A percentile compares a stretch with the other conserved stretches of the same genome.
These are phyloP conservation scores for Russula sp. DNA, from an alignment of 768 basidiomycete species.

Conservation along the genomic window DNA sequence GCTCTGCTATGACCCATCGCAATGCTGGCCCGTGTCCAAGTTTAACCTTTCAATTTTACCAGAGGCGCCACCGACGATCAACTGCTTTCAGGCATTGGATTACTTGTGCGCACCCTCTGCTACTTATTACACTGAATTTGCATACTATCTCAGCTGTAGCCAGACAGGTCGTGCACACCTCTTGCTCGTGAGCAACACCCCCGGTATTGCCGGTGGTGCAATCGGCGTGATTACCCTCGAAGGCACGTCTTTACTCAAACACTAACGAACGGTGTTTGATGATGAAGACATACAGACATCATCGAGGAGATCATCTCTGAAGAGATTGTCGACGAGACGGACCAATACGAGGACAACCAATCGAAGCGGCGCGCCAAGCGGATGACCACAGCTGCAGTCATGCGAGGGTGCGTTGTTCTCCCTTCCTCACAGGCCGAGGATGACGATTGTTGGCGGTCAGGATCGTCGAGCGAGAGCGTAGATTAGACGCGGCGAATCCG, in stretches of 20 bases:
- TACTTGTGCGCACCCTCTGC: conserved; percentile 59
- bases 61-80: conserved; percentile 82
- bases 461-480: conserved; percentile 50
- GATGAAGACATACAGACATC: conserved; percentile 43
- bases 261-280: not conserved
- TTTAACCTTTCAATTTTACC: conserved; percentile 82
- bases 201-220: conserved; percentile 76
- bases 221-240: conserved; percentile 89
- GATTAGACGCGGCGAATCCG: conserved; percentile 3
- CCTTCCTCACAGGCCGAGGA: not conserved
- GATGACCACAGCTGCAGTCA: conserved; percentile 63
- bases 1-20: conserved; percentile 82
- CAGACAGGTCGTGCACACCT: conserved; percentile 95
- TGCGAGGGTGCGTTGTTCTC: conserved; percentile 57
- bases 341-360: conserved; percentile 82
- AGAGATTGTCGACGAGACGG: conserved; percentile 95
- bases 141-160: conserved; percentile 33
- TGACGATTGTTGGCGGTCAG: conserved; percentile 29
- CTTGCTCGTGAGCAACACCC: conserved; percentile 75
- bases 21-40: conserved; percentile 62
- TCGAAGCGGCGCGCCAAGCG: conserved; percentile 70
- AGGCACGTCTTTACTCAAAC: conserved; percentile 36
- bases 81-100: conserved; percentile 91
- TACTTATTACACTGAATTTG: not conserved
- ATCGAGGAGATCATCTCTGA: conserved; percentile 95